Evolutionary conservation across 140 eudicot species (phyloP), one percentile per base, ranked within the genome.

Genomic region (Oenanthe javanica): DNA sequence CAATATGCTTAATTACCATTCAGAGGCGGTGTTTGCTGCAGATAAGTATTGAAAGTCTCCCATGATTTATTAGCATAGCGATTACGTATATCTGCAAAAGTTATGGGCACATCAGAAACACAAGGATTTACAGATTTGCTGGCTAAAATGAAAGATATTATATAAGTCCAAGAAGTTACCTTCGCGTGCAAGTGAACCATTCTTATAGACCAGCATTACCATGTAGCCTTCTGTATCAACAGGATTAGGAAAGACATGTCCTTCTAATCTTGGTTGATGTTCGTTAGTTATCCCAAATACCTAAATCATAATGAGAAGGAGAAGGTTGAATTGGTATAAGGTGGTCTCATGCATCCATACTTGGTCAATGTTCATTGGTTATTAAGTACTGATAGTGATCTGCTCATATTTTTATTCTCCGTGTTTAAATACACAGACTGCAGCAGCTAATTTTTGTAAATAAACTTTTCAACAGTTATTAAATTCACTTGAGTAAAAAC

Each of bases 141-240:
- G 21, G 23, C 10, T 61, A 42, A 59, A 40, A 59, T 61, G 23
- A 61, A n/a, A 42, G 23, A 78, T 3, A 45, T 42, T 38, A 57
- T 31, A n/a, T 50, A 55, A 40, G 9, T 6, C 69, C 10, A 18
- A 66, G 23, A n/a, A 52, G 12, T 9, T 51, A 94, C 98, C 98
- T 94, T 94, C 97, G 66, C 98, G 97, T 52, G 98, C 91, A 76
- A 94, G 82, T 64, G 98, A 94, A 47, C 98, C 97, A 63, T 94
- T 94, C 86, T 92, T 94, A 84, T 92, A 94, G 82, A 89, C 84
- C 74, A 94, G 83, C 99, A 94, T 94, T 23, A 94, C 99, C 99
- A 94, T 94, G 83, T 87, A 94, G 82, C 93, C 90, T 83, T 89
- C 79, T 9, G 92, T 77, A 84, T 94, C 97, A 69, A 94, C 97